Evolutionary conservation across 805 yeast genomes (phyloP).

Genomic region (Wickerhamiella kazuoi): DNA sequence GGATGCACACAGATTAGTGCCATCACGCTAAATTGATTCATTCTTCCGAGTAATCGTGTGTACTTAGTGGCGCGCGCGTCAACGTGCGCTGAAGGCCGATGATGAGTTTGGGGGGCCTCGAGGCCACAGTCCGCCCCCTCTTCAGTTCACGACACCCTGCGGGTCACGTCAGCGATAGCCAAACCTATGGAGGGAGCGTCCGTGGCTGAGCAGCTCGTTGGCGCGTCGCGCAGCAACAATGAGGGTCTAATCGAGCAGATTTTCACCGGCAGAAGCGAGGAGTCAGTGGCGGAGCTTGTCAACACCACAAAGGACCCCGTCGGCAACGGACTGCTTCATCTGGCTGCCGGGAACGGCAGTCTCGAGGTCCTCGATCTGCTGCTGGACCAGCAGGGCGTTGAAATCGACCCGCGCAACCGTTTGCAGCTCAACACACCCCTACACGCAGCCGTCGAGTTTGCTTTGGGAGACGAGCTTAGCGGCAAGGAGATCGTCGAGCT

Average conservation of each 20-base stretch:
- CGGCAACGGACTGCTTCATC: constrained; percentile 65
- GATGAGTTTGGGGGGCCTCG: no score
- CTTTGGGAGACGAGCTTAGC: constrained; percentile 67
- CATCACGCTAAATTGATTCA: no score
- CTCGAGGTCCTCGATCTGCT: constrained; percentile 67
- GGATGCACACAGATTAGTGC: no score
- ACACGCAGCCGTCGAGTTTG: constrained; percentile 66
- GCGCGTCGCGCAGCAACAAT: constrained; percentile 78
- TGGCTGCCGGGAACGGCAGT: constrained; percentile 66
- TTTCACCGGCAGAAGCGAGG: constrained; percentile 22
- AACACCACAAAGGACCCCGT: constrained; percentile 59
- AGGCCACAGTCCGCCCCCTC: no score
- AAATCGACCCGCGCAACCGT: constrained; percentile 63
- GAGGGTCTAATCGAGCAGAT: constrained; percentile 50
- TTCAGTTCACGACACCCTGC: no score
- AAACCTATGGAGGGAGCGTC: constrained; percentile 48
- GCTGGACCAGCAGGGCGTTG: constrained; percentile 78
- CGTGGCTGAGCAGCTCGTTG: constrained; percentile 60
- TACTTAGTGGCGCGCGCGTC: no score
- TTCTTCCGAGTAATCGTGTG: no score
- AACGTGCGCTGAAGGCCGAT: no score
- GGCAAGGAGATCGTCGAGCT: constrained; percentile 46
- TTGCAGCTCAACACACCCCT: constrained; percentile 74
- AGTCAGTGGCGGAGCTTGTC: constrained; percentile 31
- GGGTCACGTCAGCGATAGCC: no score